A percentile compares a stretch with the other conserved stretches of the same genome.
These are phyloP conservation scores for Russula ochroleuca DNA, from an alignment of 768 basidiomycete species.

Conservation along the genomic window DNA sequence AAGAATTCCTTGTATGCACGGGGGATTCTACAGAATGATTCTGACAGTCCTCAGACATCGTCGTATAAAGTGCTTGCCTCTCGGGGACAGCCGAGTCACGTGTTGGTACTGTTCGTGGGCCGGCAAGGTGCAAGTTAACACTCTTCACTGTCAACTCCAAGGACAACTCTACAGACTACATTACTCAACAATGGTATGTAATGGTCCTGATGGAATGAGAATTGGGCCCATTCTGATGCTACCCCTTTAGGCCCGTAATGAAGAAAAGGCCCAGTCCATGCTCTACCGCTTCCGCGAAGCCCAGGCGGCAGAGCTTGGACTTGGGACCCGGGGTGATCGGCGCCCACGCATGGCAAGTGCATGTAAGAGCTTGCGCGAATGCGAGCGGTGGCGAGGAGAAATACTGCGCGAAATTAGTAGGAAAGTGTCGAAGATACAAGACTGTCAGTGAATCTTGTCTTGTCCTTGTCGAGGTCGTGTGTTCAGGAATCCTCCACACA, in stretches of 20 bases:
- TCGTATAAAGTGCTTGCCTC: too few species aligned
- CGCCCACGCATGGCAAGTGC: conserved; percentile 88
- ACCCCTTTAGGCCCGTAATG: conserved; percentile 80
- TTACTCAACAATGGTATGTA: conserved; percentile 9
- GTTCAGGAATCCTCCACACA: conserved; percentile 33
- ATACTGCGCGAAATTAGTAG: conserved; percentile 90
- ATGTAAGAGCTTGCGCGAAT: conserved; percentile 88
- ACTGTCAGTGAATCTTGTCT: conserved; percentile 49
- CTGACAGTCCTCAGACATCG: too few species aligned
- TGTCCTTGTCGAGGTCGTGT: background rate
- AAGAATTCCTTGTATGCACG: too few species aligned
- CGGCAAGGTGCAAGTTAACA: too few species aligned
- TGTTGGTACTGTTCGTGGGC: too few species aligned
- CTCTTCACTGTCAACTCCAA: too few species aligned
- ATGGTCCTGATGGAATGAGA: background rate
- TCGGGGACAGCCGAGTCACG: too few species aligned
- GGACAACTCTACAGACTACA: too few species aligned
- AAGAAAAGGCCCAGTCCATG: conserved; percentile 96
- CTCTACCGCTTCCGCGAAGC: conserved; percentile 94
- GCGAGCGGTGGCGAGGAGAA: conserved; percentile 95
- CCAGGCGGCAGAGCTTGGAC: conserved; percentile 91
- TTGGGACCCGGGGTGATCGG: conserved; percentile 79
- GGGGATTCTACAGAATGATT: too few species aligned
- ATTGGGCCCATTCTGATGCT: background rate
- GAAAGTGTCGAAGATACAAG: conserved; percentile 98